These are phyloP conservation scores for Gonapodya sp. DNA, from an alignment of 192 early-diverging fungal genomes.

Conservation along the genomic window DNA sequence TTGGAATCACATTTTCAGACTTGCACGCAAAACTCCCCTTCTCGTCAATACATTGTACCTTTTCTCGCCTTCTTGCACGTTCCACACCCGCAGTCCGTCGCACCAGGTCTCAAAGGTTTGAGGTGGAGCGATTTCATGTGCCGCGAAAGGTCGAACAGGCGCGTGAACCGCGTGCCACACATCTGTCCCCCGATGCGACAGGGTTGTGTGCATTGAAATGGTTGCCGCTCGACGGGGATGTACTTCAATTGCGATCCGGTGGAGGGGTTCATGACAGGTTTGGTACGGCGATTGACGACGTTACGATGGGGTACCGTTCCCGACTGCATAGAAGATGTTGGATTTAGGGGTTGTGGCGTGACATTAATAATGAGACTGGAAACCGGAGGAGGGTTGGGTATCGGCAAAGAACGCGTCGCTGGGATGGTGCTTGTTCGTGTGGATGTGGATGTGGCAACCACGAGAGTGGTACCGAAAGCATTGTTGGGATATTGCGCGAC, in stretches of 20 bases:
- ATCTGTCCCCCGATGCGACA: background rate
- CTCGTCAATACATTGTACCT: background rate
- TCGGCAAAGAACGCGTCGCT: too few species aligned
- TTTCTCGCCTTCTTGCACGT: background rate
- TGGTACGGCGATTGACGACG: background rate
- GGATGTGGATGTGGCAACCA: background rate
- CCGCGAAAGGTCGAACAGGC: background rate
- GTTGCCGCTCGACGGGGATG: background rate
- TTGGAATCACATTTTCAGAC: too few species aligned
- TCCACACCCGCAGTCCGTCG: background rate
- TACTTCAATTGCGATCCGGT: background rate
- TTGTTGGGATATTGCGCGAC: background rate
- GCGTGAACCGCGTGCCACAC: background rate
- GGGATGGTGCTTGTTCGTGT: background rate
- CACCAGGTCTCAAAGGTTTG: background rate
- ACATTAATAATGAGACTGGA: too few species aligned
- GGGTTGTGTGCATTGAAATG: background rate
- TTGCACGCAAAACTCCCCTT: background rate
- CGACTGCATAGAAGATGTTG: too few species aligned
- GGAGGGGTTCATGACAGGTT: background rate
- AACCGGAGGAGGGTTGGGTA: too few species aligned
- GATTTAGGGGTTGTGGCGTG: too few species aligned
- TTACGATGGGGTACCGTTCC: too few species aligned
- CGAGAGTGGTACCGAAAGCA: background rate
- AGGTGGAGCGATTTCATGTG: background rate